These are phyloP conservation scores for Datura wrightii DNA, from an alignment of 257 asterid genomes.

Conservation along the genomic window DNA sequence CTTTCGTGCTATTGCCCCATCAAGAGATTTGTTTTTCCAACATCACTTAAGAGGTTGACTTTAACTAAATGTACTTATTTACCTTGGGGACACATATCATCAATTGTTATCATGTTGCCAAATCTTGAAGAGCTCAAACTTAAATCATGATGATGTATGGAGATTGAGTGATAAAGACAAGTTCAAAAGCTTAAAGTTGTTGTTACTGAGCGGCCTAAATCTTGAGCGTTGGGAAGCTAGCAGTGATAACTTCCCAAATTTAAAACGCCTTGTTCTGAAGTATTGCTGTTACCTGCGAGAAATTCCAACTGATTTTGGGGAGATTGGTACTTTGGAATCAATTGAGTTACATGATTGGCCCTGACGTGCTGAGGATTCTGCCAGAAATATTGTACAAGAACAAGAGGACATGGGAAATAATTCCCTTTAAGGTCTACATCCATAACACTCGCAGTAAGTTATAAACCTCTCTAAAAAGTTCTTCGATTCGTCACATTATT, in stretches of 20 bases:
- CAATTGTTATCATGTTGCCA: background rate
- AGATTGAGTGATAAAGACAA: background rate
- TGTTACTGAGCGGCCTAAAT: background rate
- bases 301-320: slow-evolving; percentile 1
- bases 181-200: slow-evolving; percentile 2
- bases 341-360: background rate
- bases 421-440: background rate
- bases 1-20: background rate
- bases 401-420: background rate
- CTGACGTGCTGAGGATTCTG: background rate
- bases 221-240: background rate
- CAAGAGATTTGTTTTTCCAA: background rate
- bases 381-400: background rate
- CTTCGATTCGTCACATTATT: background rate
- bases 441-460: background rate
- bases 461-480: background rate
- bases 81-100: background rate
- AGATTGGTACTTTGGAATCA: background rate
- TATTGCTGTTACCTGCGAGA: background rate
- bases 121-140: background rate
- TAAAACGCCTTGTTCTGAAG: background rate
- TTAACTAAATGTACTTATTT: background rate
- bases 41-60: background rate
- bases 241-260: background rate
- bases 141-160: background rate